Evolutionary conservation across 2,329 filamentous ascomycete genomes (phyloP), one percentile per base, ranked within the genome.

Genomic region (Clonostachys byssicola): DNA sequence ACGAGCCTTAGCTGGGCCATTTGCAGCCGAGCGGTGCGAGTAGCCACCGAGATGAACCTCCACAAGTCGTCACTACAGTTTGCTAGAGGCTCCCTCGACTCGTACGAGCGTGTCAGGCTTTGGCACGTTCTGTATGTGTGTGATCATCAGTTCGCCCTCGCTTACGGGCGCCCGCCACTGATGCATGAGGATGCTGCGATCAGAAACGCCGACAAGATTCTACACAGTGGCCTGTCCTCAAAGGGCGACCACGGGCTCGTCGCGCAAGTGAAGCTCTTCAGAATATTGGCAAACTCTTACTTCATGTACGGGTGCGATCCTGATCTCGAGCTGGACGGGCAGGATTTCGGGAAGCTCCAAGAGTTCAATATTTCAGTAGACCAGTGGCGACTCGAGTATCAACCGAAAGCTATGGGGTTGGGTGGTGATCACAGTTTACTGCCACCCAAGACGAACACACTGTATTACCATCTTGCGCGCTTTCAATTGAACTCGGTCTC

Each of bases 101-200:
- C 62, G 18, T 58, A 61, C 23, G 62, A 67, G 40, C 61, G 63
- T 16, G 63, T 64, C 10, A 56, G 64, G 6, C 52, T 71, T 2
- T 71, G 65, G 65, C 68, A 68, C 40, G 60, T 63, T 6, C 49
- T 70, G 9, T 68, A 66, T 43, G 53, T 60, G 12, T 55, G 56
- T 34, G 67, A 71, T 49, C 66, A 70, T 51, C 65, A 70, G 46
- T 67, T 66, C 40, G 61, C 60, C 20, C 62, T 70, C 39, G 66
- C 66, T 0, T 68, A 68, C 39, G 66, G 66, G n/a, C 59, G 66
- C 3, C 66, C 66, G 7, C 53, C 50, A 9, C 14, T 66, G 39
- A 65, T 68, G 45, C 60, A 66, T 46, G 64, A 67, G 47, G 62
- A 67, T 23, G 53, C 60, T 4, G 58, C 65, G 4, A 64, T 67